Conservation (phyloP, 805 yeast genomes). For the Candida piceae region DNA sequence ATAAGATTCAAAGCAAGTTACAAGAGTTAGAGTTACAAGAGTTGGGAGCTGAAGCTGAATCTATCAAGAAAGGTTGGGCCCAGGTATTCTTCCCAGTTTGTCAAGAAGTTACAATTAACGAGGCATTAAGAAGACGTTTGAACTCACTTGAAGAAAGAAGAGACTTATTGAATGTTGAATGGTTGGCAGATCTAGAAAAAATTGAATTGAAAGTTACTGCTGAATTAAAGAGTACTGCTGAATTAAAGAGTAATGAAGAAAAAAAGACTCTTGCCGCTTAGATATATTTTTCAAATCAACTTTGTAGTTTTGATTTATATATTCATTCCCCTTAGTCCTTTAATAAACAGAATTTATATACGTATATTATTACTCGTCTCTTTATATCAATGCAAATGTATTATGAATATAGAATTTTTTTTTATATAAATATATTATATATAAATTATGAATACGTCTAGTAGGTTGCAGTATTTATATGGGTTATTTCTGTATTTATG, state of each 20-base stretch:
- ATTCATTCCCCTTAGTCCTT: too few relatives aligned
- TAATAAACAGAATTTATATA: too few relatives aligned
- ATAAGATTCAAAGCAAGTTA: slow-evolving; percentile 67
- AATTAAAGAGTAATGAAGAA: too few relatives aligned
- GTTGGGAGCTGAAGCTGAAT: slow-evolving; percentile 69
- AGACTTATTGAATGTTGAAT: slow-evolving; percentile 25
- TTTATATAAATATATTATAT: too few relatives aligned
- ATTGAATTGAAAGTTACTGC: slow-evolving; percentile 15
- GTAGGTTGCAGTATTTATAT: too few relatives aligned
- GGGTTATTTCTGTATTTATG: too few relatives aligned
- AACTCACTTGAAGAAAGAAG: slow-evolving; percentile 41
- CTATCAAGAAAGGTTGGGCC: slow-evolving; percentile 74
- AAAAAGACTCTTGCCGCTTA: too few relatives aligned
- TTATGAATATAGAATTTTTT: background rate
- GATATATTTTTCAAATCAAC: too few relatives aligned
- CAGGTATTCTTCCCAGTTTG: slow-evolving; percentile 69
- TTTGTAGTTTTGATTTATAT: too few relatives aligned
- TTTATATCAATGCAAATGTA: background rate
- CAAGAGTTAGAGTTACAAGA: slow-evolving; percentile 80
- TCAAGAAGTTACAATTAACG: slow-evolving; percentile 88
- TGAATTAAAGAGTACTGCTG: slow-evolving; percentile 4
- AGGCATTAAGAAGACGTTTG: slow-evolving; percentile 78
- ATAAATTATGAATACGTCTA: too few relatives aligned
- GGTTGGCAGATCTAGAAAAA: slow-evolving; percentile 25
- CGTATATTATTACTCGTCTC: background rate